phyloP scores from a whole-genome alignment of 768 basidiomycete species.

The Rhizopogon vesiculosus region DNA sequence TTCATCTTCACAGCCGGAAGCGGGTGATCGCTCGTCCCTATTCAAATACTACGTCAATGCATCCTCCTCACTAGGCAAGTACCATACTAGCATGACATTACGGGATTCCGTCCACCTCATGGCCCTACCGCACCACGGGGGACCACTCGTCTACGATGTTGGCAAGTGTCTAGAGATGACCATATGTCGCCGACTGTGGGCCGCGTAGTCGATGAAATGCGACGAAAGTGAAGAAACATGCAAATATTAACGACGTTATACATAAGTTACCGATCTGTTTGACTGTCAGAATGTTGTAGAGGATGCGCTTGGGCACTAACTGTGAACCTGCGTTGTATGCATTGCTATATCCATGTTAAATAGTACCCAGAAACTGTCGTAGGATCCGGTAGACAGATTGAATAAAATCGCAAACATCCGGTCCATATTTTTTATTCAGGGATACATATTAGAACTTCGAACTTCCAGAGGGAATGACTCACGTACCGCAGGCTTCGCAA shows the following conservation, averaged over 20 bases:
- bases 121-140: constrained; percentile 27
- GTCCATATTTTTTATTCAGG: constrained; percentile 12
- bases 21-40: constrained; percentile 16
- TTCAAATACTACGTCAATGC: constrained; percentile 3
- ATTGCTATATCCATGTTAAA: constrained; percentile 20
- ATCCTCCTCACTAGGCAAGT: background rate
- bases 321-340: constrained; percentile 21
- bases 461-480: background rate
- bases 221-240: constrained; percentile 10
- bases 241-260: constrained; percentile 12
- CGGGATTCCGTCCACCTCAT: constrained; percentile 6
- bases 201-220: constrained; percentile 19
- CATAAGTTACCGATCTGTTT: constrained; percentile 22
- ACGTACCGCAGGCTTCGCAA: constrained; percentile 22
- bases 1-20: constrained; percentile 15
- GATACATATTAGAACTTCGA: too few relatives aligned
- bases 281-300: background rate
- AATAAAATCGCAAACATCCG: constrained; percentile 27
- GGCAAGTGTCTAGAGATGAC: constrained; percentile 29
- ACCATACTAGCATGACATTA: constrained; percentile 13
- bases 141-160: background rate
- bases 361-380: constrained; percentile 3
- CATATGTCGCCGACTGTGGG: constrained; percentile 26
- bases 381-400: constrained; percentile 12
- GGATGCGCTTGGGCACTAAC: background rate